A percentile compares a stretch with the other conserved stretches of the same genome.
phyloP scores from a whole-genome alignment of 2,329 filamentous ascomycete species.

The Aspergillus udagawae region DNA sequence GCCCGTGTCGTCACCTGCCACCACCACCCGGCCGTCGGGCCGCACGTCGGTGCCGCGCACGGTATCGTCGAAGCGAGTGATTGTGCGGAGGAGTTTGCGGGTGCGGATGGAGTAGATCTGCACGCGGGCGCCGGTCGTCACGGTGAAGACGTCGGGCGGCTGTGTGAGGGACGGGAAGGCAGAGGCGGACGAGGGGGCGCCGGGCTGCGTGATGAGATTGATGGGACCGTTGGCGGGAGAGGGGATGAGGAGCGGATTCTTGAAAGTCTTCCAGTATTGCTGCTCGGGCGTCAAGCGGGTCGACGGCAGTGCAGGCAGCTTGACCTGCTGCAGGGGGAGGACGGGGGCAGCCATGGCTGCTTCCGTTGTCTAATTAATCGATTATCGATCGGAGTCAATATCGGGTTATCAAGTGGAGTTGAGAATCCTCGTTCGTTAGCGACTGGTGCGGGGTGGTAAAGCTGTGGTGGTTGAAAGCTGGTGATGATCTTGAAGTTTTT shows the following conservation, averaged over 20 bases:
- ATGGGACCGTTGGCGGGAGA: slow-evolving; percentile 87
- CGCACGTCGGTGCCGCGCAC: slow-evolving; percentile 87
- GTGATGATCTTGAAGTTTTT: background rate
- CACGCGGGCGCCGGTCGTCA: slow-evolving; percentile 89
- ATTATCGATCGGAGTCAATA: too few relatives aligned
- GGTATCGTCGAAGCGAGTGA: slow-evolving; percentile 88
- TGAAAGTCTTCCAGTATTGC: slow-evolving; percentile 93
- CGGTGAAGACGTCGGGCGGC: slow-evolving; percentile 66
- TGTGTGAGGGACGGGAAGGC: slow-evolving; percentile 42
- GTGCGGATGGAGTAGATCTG: slow-evolving; percentile 93
- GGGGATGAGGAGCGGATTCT: slow-evolving; percentile 82
- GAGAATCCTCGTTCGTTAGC: background rate
- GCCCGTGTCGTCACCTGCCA: slow-evolving; percentile 87
- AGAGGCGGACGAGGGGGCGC: slow-evolving; percentile 42
- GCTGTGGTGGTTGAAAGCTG: background rate
- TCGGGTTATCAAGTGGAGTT: too few relatives aligned
- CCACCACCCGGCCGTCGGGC: slow-evolving; percentile 80
- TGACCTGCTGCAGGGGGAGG: slow-evolving; percentile 72
- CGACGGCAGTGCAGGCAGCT: slow-evolving; percentile 76
- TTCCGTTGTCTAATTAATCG: background rate
- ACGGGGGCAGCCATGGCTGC: slow-evolving; percentile 77
- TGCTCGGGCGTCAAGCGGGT: slow-evolving; percentile 81
- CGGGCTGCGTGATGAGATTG: slow-evolving; percentile 78
- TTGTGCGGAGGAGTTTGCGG: slow-evolving; percentile 86
- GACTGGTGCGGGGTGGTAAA: background rate